Evolutionary conservation across 208 protist genomes (phyloP), one percentile per base, ranked within the genome.

Genomic region (Leishmania major): DNA sequence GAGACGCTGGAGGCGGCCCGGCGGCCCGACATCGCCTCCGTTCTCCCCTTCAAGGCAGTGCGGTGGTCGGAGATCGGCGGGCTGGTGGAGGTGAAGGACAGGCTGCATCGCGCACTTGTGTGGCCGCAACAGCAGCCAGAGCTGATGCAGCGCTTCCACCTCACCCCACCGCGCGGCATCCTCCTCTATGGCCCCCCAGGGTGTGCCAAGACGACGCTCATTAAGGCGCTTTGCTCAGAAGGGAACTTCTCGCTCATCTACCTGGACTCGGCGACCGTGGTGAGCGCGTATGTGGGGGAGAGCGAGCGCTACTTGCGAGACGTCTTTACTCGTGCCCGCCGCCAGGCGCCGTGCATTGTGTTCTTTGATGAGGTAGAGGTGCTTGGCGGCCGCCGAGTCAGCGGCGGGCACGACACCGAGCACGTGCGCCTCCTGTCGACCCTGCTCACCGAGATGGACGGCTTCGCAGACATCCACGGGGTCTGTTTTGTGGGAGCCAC

Each of bases 61-160:
- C 93, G 93, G 10, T 99, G 99, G 99, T 94, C 93, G 19, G 99
- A 99, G 82, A 99, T 99, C 93, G 99, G 99, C 82, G 99, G 99
- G 71, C 92, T 99, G 10, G 93, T 98, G 73, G 85, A 97, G 53
- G 98, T 99, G 43, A 99, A 99, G 90, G 84, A 90, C n/a, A 97
- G 99, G 78, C 94, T 99, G 47, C 97, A 98, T 80, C 99, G 99
- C 87, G 93, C 99, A 40, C 96, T 99, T 5, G 96, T 99, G 84
- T 99, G 99, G 85, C 99, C 99, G 31, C 95, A 99, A 62, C 93
- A 98, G 81, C 97, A 99, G 83, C 99, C 99, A n/a, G 99, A 99
- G 67, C 94, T 98, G 73, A 99, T 99, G 89, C 84, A 95, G 60
- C 99, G 99, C 79, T 99, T 99, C 82, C 98, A 99, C 77, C 98